Evolutionary conservation across 1,284 basidiomycete species (phyloP).

Genomic region (Tilletia walkeri): DNA sequence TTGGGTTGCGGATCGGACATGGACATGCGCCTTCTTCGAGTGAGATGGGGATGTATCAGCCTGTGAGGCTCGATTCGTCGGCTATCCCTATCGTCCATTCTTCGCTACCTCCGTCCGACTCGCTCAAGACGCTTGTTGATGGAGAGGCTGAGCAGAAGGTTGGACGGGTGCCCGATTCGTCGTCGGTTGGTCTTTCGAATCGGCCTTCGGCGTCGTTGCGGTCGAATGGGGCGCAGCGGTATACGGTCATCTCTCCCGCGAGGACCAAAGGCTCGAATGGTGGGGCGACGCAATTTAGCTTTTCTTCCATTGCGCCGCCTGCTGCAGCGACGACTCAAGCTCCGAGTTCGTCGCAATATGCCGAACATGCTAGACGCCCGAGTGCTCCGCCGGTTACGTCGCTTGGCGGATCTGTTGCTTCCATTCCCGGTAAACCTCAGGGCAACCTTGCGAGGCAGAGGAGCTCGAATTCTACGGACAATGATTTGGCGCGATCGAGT

Average conservation of each 20-base stretch:
- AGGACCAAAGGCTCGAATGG: not conserved
- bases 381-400: not conserved
- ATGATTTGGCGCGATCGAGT: not conserved
- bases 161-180: too few relatives aligned
- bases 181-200: too few relatives aligned
- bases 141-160: not conserved
- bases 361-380: not conserved
- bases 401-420: too few relatives aligned
- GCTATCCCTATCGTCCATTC: too few relatives aligned
- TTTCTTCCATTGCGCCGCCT: constrained; percentile 1
- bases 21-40: not conserved
- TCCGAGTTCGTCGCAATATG: not conserved
- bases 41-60: too few relatives aligned
- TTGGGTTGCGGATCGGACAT: not conserved
- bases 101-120: constrained; percentile 1
- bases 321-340: not conserved
- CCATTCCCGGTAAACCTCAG: not conserved
- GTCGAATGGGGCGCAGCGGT: constrained; percentile 11
- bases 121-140: constrained; percentile 6
- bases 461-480: constrained; percentile 6
- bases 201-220: not conserved
- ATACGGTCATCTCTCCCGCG: constrained; percentile 8
- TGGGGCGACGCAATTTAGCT: not conserved
- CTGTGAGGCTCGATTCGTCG: too few relatives aligned
- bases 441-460: not conserved